A percentile compares a stretch with the other conserved stretches of the same genome.
Evolutionary conservation across 495 filamentous ascomycete species (phyloP).

Genomic region (Podospora conica): DNA sequence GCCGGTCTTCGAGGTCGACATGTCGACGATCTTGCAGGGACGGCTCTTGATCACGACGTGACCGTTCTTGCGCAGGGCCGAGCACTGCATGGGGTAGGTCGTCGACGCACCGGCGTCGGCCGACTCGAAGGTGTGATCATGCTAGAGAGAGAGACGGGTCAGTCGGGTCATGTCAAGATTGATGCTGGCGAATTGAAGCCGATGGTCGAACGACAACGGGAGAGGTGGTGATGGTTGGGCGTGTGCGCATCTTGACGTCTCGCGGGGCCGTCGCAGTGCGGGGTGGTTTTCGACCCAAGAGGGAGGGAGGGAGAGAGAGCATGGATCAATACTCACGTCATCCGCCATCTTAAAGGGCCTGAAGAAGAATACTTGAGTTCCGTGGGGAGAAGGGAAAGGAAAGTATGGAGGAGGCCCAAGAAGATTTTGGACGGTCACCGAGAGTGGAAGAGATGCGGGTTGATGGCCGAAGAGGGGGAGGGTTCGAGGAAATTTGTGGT

Average conservation of each 20-base stretch:
- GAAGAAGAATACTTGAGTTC: slow-evolving; percentile 28
- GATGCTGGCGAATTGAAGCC: neutral
- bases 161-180: neutral
- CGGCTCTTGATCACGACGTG: slow-evolving; percentile 95
- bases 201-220: slow-evolving; percentile 1
- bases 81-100: slow-evolving; percentile 98
- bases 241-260: slow-evolving; percentile 15
- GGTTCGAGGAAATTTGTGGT: slow-evolving; percentile 26
- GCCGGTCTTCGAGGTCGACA: slow-evolving; percentile 99
- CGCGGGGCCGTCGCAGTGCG: slow-evolving; percentile 26
- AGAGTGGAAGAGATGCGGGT: slow-evolving; percentile 20
- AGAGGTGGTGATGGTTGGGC: neutral
- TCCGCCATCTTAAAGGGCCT: slow-evolving; percentile 45
- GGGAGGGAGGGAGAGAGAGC: slow-evolving; percentile 6
- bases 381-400: slow-evolving; percentile 20
- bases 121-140: slow-evolving; percentile 86
- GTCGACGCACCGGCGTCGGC: slow-evolving; percentile 88
- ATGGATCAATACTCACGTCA: slow-evolving; percentile 28
- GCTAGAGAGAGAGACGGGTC: slow-evolving; percentile 41
- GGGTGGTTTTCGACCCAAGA: slow-evolving; percentile 27
- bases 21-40: slow-evolving; percentile 99
- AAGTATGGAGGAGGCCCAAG: slow-evolving; percentile 25
- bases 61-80: slow-evolving; percentile 97
- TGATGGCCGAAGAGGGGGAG: slow-evolving; percentile 18
- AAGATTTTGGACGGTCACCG: slow-evolving; percentile 18